These are phyloP conservation scores for Lodderomyces metapsilosis DNA, from an alignment of 1,139 yeast genomes.

Conservation along the genomic window DNA sequence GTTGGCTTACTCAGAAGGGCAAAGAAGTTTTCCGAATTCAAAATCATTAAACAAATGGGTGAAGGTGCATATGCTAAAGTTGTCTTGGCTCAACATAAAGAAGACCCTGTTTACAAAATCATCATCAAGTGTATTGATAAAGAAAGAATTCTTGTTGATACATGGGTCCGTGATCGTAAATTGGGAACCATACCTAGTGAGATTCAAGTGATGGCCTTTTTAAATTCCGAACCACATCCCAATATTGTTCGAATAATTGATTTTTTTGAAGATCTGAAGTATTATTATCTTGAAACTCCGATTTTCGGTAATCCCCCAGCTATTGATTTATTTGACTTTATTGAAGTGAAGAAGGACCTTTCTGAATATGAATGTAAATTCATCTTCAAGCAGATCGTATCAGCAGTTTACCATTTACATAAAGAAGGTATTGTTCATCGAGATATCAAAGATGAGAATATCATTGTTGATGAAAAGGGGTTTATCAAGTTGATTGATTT, in stretches of 20 bases:
- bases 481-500: constrained; percentile 86
- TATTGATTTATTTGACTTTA: constrained; percentile 85
- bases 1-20: constrained; percentile 63
- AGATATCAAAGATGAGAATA: constrained; percentile 92
- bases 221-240: constrained; percentile 77
- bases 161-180: constrained; percentile 92
- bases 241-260: constrained; percentile 82
- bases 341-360: constrained; percentile 81
- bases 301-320: constrained; percentile 89
- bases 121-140: constrained; percentile 89
- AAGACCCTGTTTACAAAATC: constrained; percentile 61
- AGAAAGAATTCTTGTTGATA: constrained; percentile 89
- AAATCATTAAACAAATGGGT: constrained; percentile 75
- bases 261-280: constrained; percentile 87
- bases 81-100: constrained; percentile 68
- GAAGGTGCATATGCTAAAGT: constrained; percentile 98
- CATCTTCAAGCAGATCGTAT: constrained; percentile 76
- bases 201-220: constrained; percentile 83
- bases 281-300: constrained; percentile 87
- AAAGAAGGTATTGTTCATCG: constrained; percentile 86
- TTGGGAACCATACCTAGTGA: constrained; percentile 94
- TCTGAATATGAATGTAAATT: constrained; percentile 70
- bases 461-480: constrained; percentile 78
- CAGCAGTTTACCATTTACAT: constrained; percentile 80
- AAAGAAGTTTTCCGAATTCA: constrained; percentile 70